Evolutionary conservation across 768 basidiomycete species (phyloP).

Genomic region (Boletus coccyginus): DNA sequence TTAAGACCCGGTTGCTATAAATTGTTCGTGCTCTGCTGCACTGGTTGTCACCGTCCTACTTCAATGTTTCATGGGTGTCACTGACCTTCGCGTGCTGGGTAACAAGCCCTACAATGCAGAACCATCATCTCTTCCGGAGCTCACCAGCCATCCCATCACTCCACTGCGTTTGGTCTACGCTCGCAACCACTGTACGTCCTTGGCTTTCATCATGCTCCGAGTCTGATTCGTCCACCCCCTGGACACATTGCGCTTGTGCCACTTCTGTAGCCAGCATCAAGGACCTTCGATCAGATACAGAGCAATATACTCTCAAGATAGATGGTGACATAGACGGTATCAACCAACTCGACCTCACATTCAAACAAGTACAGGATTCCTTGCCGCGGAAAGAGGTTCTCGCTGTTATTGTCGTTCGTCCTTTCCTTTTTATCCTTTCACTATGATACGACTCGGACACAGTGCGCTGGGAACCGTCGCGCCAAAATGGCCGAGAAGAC

Average conservation of each 20-base stretch:
- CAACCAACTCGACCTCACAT: constrained; percentile 17
- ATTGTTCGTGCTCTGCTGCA: no score
- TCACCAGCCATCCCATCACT: constrained; percentile 43
- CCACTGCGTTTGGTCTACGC: constrained; percentile 66
- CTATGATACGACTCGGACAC: not conserved
- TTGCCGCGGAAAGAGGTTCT: constrained; percentile 34
- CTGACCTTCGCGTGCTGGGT: constrained; percentile 19
- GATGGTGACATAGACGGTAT: constrained; percentile 24
- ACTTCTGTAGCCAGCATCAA: constrained; percentile 24
- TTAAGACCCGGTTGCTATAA: no score
- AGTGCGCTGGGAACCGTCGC: constrained; percentile 68
- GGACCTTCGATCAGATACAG: constrained; percentile 16
- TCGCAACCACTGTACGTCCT: constrained; percentile 63
- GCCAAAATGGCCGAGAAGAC: constrained; percentile 61
- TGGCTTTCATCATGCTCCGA: not conserved
- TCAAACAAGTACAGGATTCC: constrained; percentile 12
- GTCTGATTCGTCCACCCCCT: not conserved
- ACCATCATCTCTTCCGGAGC: constrained; percentile 57
- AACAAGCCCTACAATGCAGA: constrained; percentile 69
- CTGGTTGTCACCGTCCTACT: not conserved
- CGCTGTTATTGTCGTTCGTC: constrained; percentile 54
- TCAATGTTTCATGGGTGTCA: constrained; percentile 15
- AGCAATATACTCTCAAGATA: constrained; percentile 26
- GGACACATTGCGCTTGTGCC: no score
- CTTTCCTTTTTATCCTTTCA: not conserved